Evolutionary conservation across 192 early-diverging fungal genomes (phyloP), one percentile per base, ranked within the genome.

Genomic region (Podochytrium sp.): DNA sequence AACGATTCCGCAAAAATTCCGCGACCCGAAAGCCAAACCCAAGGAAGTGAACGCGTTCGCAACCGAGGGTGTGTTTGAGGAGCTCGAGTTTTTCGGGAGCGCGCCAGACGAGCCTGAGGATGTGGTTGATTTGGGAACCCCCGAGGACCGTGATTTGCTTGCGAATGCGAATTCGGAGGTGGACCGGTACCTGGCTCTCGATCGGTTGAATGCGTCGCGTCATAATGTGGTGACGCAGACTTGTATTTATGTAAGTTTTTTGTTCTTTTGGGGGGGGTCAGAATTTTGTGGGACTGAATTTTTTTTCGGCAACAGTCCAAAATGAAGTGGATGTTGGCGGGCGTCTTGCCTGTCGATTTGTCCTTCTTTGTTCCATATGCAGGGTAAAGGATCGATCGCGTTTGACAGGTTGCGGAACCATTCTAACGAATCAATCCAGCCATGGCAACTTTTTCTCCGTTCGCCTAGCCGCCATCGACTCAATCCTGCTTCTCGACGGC

Each of bases 161-260:
- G 73, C 74, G 0, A 84, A 84, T 12, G 86, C 89, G 1, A 57
- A 86, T 14, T 72, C 79, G 4, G 95, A 97, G 83, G 86, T 97
- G 52, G 89, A 95, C 70, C 84, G 94, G 5, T 89, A 92, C 73
- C 83, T 92, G 2, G 88, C 85, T 2, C 72, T 91, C 18, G 96
- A 98, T 72, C 80, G 90, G 78, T 78, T 95, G 32, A 89, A 92
- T n/a, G 91, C 94, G 3, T 92, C 93, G 0, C 93, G 91, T 75
- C 93, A 94, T 65, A 97, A 96, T 60, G 83, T 90, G 0, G 83
- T 98, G 16, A 97, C 95, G 0, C 84, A 90, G 6, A 82, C 87
- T 5, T 94, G 93, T 60, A 71, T 98, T n/a, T 85, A 93, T 66
- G 92, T 89, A 37, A 73, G 75, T 67, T 42, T 20, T 23, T 66